A percentile compares a stretch with the other conserved stretches of the same genome.
Conservation (phyloP, 108 stramenopile genomes). For the Skeletonema potamos region DNA sequence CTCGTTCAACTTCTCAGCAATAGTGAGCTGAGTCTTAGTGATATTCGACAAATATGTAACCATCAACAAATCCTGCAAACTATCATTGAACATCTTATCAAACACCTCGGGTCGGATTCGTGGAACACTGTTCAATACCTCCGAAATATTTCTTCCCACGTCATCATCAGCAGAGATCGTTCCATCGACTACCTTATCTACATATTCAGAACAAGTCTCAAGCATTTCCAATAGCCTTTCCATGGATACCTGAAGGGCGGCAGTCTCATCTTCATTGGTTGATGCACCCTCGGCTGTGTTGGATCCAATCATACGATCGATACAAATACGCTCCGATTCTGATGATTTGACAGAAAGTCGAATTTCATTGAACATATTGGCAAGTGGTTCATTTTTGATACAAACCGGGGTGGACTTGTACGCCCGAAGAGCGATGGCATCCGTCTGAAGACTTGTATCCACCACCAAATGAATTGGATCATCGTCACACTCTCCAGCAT, state of each 20-base stretch:
- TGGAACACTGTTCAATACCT: conserved; percentile 84
- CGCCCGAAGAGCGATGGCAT: conserved; percentile 76
- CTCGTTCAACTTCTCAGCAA: conserved; percentile 95
- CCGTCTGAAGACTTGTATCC: conserved; percentile 71
- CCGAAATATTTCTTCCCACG: conserved; percentile 78
- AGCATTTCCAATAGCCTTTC: conserved; percentile 77
- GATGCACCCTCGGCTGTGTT: conserved; percentile 14
- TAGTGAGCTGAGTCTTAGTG: conserved; percentile 90
- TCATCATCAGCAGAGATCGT: conserved; percentile 67
- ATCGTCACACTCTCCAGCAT: conserved; percentile 89
- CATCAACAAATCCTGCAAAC: conserved; percentile 97
- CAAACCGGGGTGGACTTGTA: conserved; percentile 76
- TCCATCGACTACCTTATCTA: conserved; percentile 86
- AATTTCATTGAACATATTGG: conserved; percentile 93
- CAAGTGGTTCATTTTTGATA: conserved; percentile 81
- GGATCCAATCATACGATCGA: conserved; percentile 84
- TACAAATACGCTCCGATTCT: conserved; percentile 87
- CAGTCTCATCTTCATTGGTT: conserved; percentile 16
- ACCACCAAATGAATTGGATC: conserved; percentile 90
- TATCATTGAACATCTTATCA: conserved; percentile 88
- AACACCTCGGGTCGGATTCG: conserved; percentile 89
- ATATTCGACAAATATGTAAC: conserved; percentile 94
- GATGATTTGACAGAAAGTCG: conserved; percentile 63
- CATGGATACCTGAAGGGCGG: conserved; percentile 67
- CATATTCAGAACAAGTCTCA: conserved; percentile 80